Percentiles rank a stretch among this genome's conserved stretches.
Evolutionary conservation across 2,329 filamentous ascomycete species (phyloP).

Genomic region (Amauroascus verrucosus): DNA sequence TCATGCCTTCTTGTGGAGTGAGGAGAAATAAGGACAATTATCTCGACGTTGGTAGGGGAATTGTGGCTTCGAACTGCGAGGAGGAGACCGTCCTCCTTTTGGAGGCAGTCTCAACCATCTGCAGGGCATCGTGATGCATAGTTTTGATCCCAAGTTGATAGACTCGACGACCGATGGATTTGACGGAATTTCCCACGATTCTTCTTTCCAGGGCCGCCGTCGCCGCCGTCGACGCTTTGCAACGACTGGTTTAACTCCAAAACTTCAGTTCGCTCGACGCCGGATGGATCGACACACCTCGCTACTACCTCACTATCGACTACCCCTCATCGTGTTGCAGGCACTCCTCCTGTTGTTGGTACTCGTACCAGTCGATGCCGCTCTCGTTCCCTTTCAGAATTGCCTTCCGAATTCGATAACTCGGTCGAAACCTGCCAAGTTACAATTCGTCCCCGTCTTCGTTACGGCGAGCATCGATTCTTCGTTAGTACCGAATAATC

Average conservation of each 20-base stretch:
- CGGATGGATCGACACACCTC: conserved; percentile 3
- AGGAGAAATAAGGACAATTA: neutral
- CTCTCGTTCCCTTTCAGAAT: conserved; percentile 69
- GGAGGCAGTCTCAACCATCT: conserved; percentile 13
- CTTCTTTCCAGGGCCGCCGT: neutral
- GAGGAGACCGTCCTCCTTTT: conserved; percentile 16
- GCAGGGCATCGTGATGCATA: conserved; percentile 12
- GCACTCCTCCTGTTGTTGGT: conserved; percentile 3
- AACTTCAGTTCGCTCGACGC: neutral
- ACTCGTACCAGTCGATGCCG: conserved; percentile 42
- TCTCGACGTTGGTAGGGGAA: neutral
- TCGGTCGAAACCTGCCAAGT: conserved; percentile 47
- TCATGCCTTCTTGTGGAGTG: conserved; percentile 4
- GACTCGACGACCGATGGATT: neutral
- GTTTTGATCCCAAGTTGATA: neutral
- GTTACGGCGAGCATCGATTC: conserved; percentile 49
- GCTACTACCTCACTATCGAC: neutral
- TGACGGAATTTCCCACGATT: neutral
- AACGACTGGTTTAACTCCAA: neutral
- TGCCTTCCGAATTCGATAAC: conserved; percentile 57
- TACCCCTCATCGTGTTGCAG: neutral
- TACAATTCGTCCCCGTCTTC: conserved; percentile 71
- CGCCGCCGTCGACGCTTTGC: conserved; percentile 1
- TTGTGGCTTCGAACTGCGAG: conserved; percentile 10
- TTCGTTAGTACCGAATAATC: conserved; percentile 39